These are phyloP conservation scores for Otatea glauca DNA, from an alignment of 176 grass and related monocot genomes.

Conservation along the genomic window DNA sequence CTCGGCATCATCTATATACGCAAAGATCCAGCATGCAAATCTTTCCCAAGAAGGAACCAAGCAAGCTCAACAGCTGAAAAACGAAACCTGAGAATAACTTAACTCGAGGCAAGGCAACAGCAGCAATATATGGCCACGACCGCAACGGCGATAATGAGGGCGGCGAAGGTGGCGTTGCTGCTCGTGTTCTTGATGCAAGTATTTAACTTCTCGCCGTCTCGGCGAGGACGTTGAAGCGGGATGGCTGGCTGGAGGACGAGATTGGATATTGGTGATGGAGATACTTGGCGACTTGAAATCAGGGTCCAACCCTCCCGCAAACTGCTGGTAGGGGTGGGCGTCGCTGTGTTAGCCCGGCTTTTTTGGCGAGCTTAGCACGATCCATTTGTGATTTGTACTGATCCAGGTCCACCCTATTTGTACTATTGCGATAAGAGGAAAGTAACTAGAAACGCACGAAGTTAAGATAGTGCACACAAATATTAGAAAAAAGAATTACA, in stretches of 20 bases:
- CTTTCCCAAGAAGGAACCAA: neutral
- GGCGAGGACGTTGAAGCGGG: constrained; percentile 30
- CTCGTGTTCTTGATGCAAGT: constrained; percentile 36
- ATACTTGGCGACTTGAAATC: constrained; percentile 35
- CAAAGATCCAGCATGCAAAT: neutral
- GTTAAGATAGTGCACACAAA: too few species aligned
- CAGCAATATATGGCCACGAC: too few species aligned
- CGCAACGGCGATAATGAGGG: too few species aligned
- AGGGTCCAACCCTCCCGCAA: neutral
- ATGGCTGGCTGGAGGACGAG: neutral
- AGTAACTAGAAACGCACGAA: too few species aligned
- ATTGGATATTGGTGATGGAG: constrained; percentile 33
- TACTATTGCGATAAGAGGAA: too few species aligned
- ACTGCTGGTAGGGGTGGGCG: constrained; percentile 42
- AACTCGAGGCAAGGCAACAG: too few species aligned
- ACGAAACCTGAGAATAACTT: too few species aligned
- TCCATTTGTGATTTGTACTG: too few species aligned
- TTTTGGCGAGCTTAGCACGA: too few species aligned
- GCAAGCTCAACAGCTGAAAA: neutral
- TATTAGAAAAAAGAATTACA: too few species aligned
- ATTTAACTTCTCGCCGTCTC: neutral
- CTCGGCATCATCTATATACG: constrained; percentile 30
- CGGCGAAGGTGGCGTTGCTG: neutral
- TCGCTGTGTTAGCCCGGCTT: too few species aligned
- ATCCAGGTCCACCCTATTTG: too few species aligned